Evolutionary conservation across 345 rosid genomes (phyloP).

Genomic region (Syzygium jambos): DNA sequence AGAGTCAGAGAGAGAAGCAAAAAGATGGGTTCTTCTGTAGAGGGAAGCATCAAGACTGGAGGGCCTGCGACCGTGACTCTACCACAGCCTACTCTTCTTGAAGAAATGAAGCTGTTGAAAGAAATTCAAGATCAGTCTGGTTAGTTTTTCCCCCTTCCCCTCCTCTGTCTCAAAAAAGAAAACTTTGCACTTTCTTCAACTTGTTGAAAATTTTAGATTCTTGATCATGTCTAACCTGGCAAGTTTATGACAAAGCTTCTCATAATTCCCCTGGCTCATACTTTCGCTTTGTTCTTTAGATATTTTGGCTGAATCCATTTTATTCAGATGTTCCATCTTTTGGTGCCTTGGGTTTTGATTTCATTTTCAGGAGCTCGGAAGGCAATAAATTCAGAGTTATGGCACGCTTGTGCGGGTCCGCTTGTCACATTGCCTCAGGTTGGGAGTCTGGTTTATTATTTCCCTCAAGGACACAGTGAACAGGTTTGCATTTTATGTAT

Average conservation of each 20-base stretch:
- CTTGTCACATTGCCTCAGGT: constrained; percentile 90
- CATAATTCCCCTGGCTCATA: background rate
- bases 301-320: background rate
- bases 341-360: background rate
- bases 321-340: background rate
- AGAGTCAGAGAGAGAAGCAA: background rate
- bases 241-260: background rate
- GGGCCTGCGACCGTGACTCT: constrained; percentile 20
- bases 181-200: background rate
- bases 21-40: constrained; percentile 42
- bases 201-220: background rate
- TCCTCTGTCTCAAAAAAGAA: background rate
- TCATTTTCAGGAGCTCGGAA: constrained; percentile 50
- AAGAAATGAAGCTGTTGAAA: constrained; percentile 88
- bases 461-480: constrained; percentile 98
- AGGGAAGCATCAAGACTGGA: constrained; percentile 55
- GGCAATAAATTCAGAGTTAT: constrained; percentile 77
- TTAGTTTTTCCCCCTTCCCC: constrained; percentile 14
- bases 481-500: constrained; percentile 53
- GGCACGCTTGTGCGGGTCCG: constrained; percentile 99
- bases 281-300: background rate
- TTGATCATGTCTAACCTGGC: background rate
- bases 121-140: constrained; percentile 91
- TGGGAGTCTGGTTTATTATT: constrained; percentile 87
- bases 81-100: constrained; percentile 44